A percentile compares a stretch with the other conserved stretches of the same genome.
Conservation (phyloP, 257 asterid genomes). For the Agastache rugosa region DNA sequence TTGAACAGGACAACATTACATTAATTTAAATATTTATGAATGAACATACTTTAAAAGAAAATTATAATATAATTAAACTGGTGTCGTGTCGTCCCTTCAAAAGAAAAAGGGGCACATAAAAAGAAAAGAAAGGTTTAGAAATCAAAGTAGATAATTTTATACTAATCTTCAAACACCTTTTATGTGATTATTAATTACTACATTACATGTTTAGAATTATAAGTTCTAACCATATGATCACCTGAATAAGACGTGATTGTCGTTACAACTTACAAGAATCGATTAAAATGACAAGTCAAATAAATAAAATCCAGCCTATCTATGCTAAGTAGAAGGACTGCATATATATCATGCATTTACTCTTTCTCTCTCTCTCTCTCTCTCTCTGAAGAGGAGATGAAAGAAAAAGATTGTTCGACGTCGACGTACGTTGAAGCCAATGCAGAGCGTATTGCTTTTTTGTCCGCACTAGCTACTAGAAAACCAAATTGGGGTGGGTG, state of each 20-base stretch:
- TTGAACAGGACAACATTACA: neutral
- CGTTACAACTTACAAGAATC: slow-evolving; percentile 26
- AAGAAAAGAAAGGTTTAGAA: too few relatives aligned
- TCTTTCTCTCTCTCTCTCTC: slow-evolving; percentile 14
- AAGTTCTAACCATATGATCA: neutral
- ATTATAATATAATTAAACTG: too few relatives aligned
- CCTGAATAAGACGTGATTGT: slow-evolving; percentile 22
- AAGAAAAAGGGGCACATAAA: too few relatives aligned
- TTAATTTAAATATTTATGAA: too few relatives aligned
- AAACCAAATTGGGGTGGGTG: slow-evolving; percentile 2
- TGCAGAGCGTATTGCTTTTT: slow-evolving; percentile 35
- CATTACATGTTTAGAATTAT: neutral
- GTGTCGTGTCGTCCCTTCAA: neutral
- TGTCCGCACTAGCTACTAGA: slow-evolving; percentile 23
- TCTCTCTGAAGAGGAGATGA: slow-evolving; percentile 5
- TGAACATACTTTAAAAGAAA: neutral
- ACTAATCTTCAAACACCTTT: neutral
- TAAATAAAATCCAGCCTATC: slow-evolving; percentile 31
- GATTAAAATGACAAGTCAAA: slow-evolving; percentile 11
- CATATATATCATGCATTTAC: neutral
- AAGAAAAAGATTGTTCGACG: slow-evolving; percentile 36
- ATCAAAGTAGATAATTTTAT: neutral
- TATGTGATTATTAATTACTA: neutral
- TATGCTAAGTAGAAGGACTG: slow-evolving; percentile 11
- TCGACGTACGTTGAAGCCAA: slow-evolving; percentile 49